These are phyloP conservation scores for Colletotrichum sp. DNA, from an alignment of 2,329 filamentous ascomycete species.

Conservation along the genomic window DNA sequence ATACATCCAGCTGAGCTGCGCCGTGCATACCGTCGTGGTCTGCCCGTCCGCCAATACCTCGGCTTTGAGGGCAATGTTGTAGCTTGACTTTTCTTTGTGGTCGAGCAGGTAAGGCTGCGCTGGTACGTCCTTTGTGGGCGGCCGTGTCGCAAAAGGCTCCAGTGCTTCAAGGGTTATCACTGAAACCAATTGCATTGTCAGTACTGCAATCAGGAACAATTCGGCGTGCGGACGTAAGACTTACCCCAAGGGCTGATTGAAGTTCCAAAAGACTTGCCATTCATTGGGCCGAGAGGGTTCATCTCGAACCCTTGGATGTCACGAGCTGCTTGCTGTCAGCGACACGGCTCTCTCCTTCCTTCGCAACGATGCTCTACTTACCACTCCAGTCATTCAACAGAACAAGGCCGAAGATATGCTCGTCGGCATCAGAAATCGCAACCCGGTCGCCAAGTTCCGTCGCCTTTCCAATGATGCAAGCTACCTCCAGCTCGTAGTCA, in stretches of 20 bases:
- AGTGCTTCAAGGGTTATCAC: constrained; percentile 65
- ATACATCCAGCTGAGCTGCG: constrained; percentile 36
- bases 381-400: constrained; percentile 68
- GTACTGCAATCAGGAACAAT: not conserved
- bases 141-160: constrained; percentile 58
- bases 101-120: constrained; percentile 36
- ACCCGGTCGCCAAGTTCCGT: constrained; percentile 39
- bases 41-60: constrained; percentile 28
- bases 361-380: constrained; percentile 39
- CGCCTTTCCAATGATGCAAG: constrained; percentile 47
- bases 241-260: constrained; percentile 61
- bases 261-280: constrained; percentile 65
- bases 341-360: not conserved
- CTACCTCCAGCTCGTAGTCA: constrained; percentile 51
- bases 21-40: constrained; percentile 30
- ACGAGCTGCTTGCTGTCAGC: constrained; percentile 44
- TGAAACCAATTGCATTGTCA: not conserved
- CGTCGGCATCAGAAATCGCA: constrained; percentile 51
- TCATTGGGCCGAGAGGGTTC: constrained; percentile 64
- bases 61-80: constrained; percentile 33
- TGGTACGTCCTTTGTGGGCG: constrained; percentile 24
- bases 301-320: constrained; percentile 68
- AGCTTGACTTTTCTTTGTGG: constrained; percentile 35
- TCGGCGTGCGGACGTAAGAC: not conserved
- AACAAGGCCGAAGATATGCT: constrained; percentile 68